These are phyloP conservation scores for Carex cristatella DNA, from an alignment of 176 grass and related monocot species.

Conservation along the genomic window DNA sequence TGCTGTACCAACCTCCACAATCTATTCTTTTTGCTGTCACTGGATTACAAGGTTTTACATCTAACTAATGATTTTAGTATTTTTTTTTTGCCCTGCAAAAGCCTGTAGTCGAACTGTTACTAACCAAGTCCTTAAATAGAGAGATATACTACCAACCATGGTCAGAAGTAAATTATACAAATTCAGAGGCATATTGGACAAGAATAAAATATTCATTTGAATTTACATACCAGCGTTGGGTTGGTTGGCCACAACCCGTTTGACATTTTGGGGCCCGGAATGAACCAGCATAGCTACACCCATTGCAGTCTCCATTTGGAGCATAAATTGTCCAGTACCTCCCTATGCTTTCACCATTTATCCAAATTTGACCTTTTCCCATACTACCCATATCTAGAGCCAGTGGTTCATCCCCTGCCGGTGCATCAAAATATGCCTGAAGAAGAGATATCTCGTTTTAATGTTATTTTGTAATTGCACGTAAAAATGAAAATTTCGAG, in stretches of 20 bases:
- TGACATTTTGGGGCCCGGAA: slow-evolving; percentile 75
- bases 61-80: not conserved
- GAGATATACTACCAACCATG: not conserved
- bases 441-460: not conserved
- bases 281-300: slow-evolving; percentile 63
- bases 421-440: slow-evolving; percentile 85
- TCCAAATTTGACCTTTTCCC: slow-evolving; percentile 97
- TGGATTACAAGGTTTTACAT: not conserved
- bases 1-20: not conserved
- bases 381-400: slow-evolving; percentile 97
- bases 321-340: slow-evolving; percentile 75
- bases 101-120: not conserved
- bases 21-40: not conserved
- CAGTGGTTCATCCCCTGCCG: slow-evolving; percentile 78
- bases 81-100: not conserved
- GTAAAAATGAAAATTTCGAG: not conserved
- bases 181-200: not conserved
- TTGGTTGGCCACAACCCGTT: slow-evolving; percentile 66
- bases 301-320: slow-evolving; percentile 56
- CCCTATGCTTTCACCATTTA: slow-evolving; percentile 96
- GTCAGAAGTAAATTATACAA: not conserved
- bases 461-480: slow-evolving; percentile 3
- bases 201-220: not conserved
- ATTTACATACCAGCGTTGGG: slow-evolving; percentile 79
- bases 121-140: not conserved